Base-by-base conservation (phyloP, 2,329 filamentous ascomycete genomes). In the Penicillium griseofulvum region DNA sequence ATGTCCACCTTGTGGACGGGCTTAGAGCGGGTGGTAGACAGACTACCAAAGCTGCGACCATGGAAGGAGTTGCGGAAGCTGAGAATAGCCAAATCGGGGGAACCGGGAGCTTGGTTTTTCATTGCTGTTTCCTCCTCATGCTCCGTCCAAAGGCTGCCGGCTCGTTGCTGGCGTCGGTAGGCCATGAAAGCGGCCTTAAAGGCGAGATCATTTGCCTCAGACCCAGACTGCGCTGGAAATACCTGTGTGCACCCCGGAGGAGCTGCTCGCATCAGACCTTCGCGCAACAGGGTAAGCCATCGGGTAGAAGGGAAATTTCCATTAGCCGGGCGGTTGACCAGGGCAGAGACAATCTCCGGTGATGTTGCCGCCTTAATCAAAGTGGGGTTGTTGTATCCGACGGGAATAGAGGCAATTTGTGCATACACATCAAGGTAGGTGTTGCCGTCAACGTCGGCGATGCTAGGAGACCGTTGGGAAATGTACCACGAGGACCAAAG, bases 1-100 rank as follows among this genome's bases (percentile, higher is more conserved):
- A 51, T 55, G 28, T 55, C 52, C 19, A 55, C 38, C 29, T 55
- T 55, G 16, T 51, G 52, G 14, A 55, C 34, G 4, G 52, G 39
- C 22, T 55, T 55, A 47, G 46, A 55, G 52, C 52, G 52, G 26
- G 52, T 55, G 24, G 52, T 39, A 12, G 52, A 51, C 14, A 55
- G 39, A 39, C 52, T 55, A 17, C 28, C 52, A 39, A 55, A 44
- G 12, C 52, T 41, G 19, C 52, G 52, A n/a, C 47, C 52, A 41
- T 55, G 46, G 46, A 55, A 55, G n/a, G 52, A 55, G 52, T 51
- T 45, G 14, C 49, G 49, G 46, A 55, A 55, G 29, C 52, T 55
- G 10, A 55, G 52, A 42, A 51, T 55, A 31, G 52, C 52, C 10
- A 55, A 11, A 36, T 55, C 52, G 1, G 52, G 52, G 36, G 45